Base-by-base conservation (phyloP, 176 grass and related monocot species). In the Guadua angustifolia region DNA sequence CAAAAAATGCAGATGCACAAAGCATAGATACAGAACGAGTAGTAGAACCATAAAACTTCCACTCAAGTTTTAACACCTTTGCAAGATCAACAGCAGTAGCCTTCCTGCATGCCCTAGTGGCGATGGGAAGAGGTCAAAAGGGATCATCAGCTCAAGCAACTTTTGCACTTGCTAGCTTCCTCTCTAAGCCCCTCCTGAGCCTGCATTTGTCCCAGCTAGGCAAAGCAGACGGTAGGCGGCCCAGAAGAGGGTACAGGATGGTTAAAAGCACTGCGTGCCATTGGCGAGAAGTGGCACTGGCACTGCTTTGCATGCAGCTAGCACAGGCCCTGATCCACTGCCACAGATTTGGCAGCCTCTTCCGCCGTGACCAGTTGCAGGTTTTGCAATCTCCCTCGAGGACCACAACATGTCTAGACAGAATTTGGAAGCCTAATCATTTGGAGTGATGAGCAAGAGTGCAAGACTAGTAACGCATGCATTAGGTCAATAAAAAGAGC, bases 261-360 rank as follows among this genome's bases (percentile, higher is more conserved):
- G 73, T 64, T 66, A 19, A 79, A 79, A 78, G 74, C 77, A 2
- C 14, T 43, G 32, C 9, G 2, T 4, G 84, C 56, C 81, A 40
- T 79, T 66, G 81, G 81, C 17, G 68, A 49, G 68, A 79, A 88
- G 81, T 83, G 86, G 3, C 65, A 83, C 45, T 79, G 66, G 13
- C 64, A 40, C 64, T 65, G 86, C 86, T 78, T 62, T 55, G 74
- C 75, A 78, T 67, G 71, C 58, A 25, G 26, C 39, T 25, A 65
- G 43, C 55, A 1, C 26, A 69, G 71, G n/a, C n/a, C 71, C 84
- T 71, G 73, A 64, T 71, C 65, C 73, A 76, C 77, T 76, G 85
- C 71, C 40, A 68, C 78, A 87, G 85, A 87, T 87, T 86, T 15
- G 84, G 46, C 77, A 29, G 64, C 61, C 60, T 15, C 64, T 16